Evolutionary conservation across 1,284 basidiomycete genomes (phyloP).

Genomic region (Ustilago nuda): DNA sequence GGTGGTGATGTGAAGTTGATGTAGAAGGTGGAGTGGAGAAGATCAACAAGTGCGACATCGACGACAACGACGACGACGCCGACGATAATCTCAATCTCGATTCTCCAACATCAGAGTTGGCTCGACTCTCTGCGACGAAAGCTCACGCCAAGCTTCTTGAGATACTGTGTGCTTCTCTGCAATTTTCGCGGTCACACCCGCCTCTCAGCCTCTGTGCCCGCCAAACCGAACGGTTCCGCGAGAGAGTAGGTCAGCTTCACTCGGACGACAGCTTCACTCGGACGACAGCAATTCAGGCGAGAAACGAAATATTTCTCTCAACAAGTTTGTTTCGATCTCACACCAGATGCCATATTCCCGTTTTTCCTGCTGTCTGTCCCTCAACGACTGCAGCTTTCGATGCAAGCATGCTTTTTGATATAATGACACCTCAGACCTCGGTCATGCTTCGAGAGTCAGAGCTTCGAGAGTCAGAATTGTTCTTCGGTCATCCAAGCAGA

Average conservation of each 20-base stretch:
- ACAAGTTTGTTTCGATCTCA: slow-evolving; percentile 5
- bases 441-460: too few species aligned
- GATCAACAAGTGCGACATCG: slow-evolving; percentile 9
- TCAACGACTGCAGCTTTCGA: too few species aligned
- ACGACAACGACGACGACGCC: slow-evolving; percentile 14
- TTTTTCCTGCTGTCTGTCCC: too few species aligned
- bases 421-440: too few species aligned
- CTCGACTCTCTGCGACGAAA: slow-evolving; percentile 23
- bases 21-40: slow-evolving; percentile 20
- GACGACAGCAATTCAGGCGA: slow-evolving; percentile 11
- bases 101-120: neutral
- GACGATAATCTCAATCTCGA: slow-evolving; percentile 14
- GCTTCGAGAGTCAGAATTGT: too few species aligned
- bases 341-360: neutral
- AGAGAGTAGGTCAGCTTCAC: neutral
- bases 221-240: slow-evolving; percentile 44
- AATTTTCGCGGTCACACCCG: slow-evolving; percentile 34
- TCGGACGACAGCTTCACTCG: neutral
- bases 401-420: too few species aligned
- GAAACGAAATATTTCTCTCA: neutral
- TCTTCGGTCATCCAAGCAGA: neutral
- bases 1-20: slow-evolving; percentile 1
- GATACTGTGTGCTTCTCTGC: slow-evolving; percentile 2
- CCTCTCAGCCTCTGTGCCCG: slow-evolving; percentile 8
- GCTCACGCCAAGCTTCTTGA: slow-evolving; percentile 21